A percentile compares a stretch with the other conserved stretches of the same genome.
These are phyloP conservation scores for Mucor lusitanicus DNA, from an alignment of 371 early-diverging fungal genomes.

Conservation along the genomic window DNA sequence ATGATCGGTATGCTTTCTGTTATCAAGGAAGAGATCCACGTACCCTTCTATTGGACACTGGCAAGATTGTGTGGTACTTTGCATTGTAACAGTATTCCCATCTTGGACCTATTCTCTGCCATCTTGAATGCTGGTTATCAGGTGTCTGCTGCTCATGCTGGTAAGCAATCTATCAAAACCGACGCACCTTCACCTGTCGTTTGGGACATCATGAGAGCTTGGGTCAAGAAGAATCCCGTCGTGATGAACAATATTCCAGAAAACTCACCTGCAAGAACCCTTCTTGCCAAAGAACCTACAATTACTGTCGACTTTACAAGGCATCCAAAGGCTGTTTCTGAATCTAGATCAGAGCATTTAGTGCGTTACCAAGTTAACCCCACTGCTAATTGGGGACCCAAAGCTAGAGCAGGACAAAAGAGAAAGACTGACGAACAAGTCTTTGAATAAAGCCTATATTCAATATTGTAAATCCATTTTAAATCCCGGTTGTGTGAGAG, in stretches of 20 bases:
- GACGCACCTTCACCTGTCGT: constrained; percentile 88
- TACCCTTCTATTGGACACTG: constrained; percentile 86
- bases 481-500: background rate
- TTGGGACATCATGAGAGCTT: constrained; percentile 92
- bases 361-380: constrained; percentile 95
- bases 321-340: constrained; percentile 75
- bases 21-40: constrained; percentile 82
- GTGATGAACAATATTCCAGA: constrained; percentile 65
- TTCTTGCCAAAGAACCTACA: constrained; percentile 66
- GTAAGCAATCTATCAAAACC: constrained; percentile 90
- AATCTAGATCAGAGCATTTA: constrained; percentile 77
- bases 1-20: constrained; percentile 97
- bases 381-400: constrained; percentile 95
- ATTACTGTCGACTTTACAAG: constrained; percentile 65
- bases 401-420: constrained; percentile 72
- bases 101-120: constrained; percentile 73
- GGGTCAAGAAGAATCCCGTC: constrained; percentile 74
- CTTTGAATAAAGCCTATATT: constrained; percentile 11
- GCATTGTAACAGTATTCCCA: constrained; percentile 62
- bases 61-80: constrained; percentile 61
- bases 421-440: constrained; percentile 43
- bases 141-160: constrained; percentile 92
- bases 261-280: constrained; percentile 69
- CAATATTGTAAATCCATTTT: background rate
- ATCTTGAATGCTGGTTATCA: constrained; percentile 91